phyloP scores from a whole-genome alignment of 129 eudicot species.

The Lonicera japonica region DNA sequence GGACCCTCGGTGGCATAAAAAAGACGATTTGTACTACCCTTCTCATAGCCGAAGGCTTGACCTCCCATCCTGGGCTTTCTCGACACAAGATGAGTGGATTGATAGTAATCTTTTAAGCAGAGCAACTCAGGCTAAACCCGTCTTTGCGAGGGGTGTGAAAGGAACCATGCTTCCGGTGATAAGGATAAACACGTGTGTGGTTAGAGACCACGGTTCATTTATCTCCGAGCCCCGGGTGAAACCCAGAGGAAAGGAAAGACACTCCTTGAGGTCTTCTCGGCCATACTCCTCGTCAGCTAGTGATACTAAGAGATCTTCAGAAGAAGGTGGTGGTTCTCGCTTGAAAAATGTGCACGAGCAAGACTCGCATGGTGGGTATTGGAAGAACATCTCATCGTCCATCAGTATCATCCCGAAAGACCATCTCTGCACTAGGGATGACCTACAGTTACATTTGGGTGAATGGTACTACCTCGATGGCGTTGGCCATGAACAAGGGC shows the following conservation, averaged over 20 bases:
- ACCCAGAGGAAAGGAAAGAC: conserved; percentile 59
- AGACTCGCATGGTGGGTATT: conserved; percentile 18
- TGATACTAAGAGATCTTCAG: conserved; percentile 62
- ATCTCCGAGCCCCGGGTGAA: conserved; percentile 57
- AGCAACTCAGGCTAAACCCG: conserved; percentile 39
- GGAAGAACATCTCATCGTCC: conserved; percentile 30
- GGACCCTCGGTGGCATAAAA: conserved; percentile 73
- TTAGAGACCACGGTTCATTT: conserved; percentile 77
- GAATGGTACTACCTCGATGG: conserved; percentile 97
- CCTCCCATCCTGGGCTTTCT: conserved; percentile 87
- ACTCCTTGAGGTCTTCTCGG: conserved; percentile 47
- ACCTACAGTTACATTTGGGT: conserved; percentile 73
- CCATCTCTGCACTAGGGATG: conserved; percentile 52
- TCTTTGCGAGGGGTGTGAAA: conserved; percentile 49
- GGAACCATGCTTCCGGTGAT: conserved; percentile 88
- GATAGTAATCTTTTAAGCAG: conserved; percentile 29
- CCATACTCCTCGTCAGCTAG: conserved; percentile 25
- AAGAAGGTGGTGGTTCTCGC: conserved; percentile 40
- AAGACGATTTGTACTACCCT: conserved; percentile 67
- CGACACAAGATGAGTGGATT: conserved; percentile 55
- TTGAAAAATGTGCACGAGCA: conserved; percentile 41
- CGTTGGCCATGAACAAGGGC: conserved; percentile 93
- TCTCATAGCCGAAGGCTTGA: conserved; percentile 60
- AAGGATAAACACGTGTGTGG: conserved; percentile 91
- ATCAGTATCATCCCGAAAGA: conserved; percentile 54